phyloP scores from a whole-genome alignment of 176 grass and related monocot genomes.

The Poa annua region DNA sequence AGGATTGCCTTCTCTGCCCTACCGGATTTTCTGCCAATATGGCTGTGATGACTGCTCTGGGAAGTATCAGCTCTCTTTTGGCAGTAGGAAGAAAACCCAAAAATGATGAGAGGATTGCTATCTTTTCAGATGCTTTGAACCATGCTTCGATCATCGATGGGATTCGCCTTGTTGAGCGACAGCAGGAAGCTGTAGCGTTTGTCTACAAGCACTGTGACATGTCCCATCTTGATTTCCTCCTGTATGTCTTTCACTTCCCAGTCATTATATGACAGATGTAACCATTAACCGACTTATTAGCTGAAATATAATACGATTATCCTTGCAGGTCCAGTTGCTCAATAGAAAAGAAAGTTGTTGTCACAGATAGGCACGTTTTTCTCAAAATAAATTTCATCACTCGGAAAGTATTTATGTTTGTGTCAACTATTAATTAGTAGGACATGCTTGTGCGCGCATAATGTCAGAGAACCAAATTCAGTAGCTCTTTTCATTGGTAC shows the following conservation, averaged over 20 bases:
- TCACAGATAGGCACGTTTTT: constrained; percentile 77
- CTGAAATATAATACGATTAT: background rate
- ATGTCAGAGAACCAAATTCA: background rate
- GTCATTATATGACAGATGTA: constrained; percentile 23
- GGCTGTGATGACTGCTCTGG: constrained; percentile 76
- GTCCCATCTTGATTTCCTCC: constrained; percentile 70
- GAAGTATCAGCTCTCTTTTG: constrained; percentile 68
- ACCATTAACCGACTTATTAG: background rate
- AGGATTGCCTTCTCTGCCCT: constrained; percentile 91
- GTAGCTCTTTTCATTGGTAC: constrained; percentile 33
- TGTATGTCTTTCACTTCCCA: constrained; percentile 58
- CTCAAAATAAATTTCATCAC: constrained; percentile 17
- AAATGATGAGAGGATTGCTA: constrained; percentile 55
- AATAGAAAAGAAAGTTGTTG: constrained; percentile 83
- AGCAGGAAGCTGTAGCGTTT: constrained; percentile 66
- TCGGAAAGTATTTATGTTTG: constrained; percentile 28
- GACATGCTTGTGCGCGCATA: background rate
- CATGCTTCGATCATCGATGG: constrained; percentile 98
- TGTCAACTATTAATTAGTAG: background rate
- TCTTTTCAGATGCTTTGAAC: constrained; percentile 92
- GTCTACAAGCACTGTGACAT: constrained; percentile 88
- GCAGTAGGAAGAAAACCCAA: constrained; percentile 51
- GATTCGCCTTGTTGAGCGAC: constrained; percentile 67
- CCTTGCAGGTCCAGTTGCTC: constrained; percentile 62
- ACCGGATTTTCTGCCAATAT: constrained; percentile 91